phyloP scores from a whole-genome alignment of 371 early-diverging fungal species.

The Mucor irregularis region DNA sequence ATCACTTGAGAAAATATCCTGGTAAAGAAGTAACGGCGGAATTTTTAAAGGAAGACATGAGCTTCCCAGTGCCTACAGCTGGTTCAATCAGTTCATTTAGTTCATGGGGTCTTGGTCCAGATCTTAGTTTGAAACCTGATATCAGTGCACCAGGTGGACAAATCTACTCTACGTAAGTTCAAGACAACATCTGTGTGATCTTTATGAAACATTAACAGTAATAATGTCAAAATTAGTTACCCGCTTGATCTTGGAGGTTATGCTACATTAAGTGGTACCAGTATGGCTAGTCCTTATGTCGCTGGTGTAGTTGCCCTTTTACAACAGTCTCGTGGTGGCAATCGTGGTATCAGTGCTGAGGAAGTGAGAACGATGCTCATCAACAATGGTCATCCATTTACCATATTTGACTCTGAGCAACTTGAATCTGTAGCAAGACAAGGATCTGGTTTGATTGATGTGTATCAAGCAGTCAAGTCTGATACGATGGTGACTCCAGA shows the following conservation, averaged over 20 bases:
- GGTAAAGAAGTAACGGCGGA: background rate
- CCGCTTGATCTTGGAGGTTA: slow-evolving; percentile 36
- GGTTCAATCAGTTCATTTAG: slow-evolving; percentile 45
- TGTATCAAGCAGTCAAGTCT: slow-evolving; percentile 56
- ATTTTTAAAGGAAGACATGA: slow-evolving; percentile 25
- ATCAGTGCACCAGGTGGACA: slow-evolving; percentile 72
- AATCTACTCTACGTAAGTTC: slow-evolving; percentile 66
- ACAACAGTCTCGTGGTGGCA: slow-evolving; percentile 33
- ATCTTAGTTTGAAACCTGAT: slow-evolving; percentile 73
- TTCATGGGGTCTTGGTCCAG: slow-evolving; percentile 74
- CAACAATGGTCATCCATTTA: slow-evolving; percentile 55
- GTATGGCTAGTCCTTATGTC: slow-evolving; percentile 76
- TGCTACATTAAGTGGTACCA: slow-evolving; percentile 58
- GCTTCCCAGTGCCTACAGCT: slow-evolving; percentile 34
- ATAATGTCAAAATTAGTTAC: slow-evolving; percentile 29
- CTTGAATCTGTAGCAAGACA: slow-evolving; percentile 57
- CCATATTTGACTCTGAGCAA: slow-evolving; percentile 28
- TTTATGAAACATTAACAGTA: no score
- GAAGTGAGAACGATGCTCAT: slow-evolving; percentile 39
- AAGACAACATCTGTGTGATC: no score
- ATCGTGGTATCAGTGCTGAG: slow-evolving; percentile 16
- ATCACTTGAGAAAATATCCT: slow-evolving; percentile 2
- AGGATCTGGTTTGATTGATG: slow-evolving; percentile 77
- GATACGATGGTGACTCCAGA: slow-evolving; percentile 60
- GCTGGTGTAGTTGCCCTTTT: slow-evolving; percentile 70